Evolutionary conservation across 306 rosid species (phyloP), one percentile per base, ranked within the genome.

Genomic region (Medicago lupulina): DNA sequence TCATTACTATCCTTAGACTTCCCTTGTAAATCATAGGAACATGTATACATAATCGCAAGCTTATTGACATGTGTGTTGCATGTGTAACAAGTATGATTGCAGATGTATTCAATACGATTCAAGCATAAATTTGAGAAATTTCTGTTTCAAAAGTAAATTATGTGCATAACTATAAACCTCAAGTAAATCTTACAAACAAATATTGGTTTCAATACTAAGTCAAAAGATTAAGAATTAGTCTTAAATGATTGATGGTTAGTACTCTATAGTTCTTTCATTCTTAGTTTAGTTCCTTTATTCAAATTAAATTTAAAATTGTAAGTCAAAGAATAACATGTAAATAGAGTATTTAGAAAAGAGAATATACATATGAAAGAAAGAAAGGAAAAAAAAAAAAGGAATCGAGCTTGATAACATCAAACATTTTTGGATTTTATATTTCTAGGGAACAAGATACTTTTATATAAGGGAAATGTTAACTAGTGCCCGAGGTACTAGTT

Each of bases 161-260:
- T 54, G 60, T 54, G 25, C 9, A 54, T 54, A 54, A 34, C 38
- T 8, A 54, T 54, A 17, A 54, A 54, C 60, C 60, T 54, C 12
- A 54, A 6, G 60, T 54, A 54, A 54, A 54, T 54, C 60, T 8
- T 17, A 18, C 60, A 17, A 54, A 54, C 60, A 54, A 54, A 54
- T 54, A 54, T 19, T 55, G 19, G 28, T 55, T 19, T 55, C 61
- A 9, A 55, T 18, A 54, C 31, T 18, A 25, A 54, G 60, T 54
- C 60, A 55, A 34, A 34, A 55, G 61, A 51, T 51, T 16, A 18
- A 55, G 59, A 53, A 13, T 55, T 55, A 55, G 61, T 18, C 31
- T 55, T 55, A 9, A n/a, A 55, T 0, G 9, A 55, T 55, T 18
- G 61, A 55, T 55, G 61, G 13, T 55, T 18, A 55, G 15, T 19